Conservation (phyloP, 768 basidiomycete species). For the Pleurotus djamor region DNA sequence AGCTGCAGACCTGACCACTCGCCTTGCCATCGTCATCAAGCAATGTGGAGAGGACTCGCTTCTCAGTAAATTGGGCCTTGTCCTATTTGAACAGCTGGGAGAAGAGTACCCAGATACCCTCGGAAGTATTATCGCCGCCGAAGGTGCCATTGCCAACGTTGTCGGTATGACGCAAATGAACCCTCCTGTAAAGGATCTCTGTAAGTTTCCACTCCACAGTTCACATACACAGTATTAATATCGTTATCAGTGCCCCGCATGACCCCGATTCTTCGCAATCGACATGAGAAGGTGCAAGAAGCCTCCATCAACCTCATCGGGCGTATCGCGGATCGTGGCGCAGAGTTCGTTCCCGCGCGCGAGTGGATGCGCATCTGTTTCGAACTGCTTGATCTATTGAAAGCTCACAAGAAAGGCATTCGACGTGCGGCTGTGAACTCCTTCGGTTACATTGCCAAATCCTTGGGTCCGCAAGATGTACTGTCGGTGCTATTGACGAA, state of each 20-base stretch:
- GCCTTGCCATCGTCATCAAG: conserved; percentile 96
- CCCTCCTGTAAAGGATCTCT: conserved; percentile 96
- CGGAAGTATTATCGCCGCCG: conserved; percentile 98
- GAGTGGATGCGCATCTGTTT: conserved; percentile 99
- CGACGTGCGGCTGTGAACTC: conserved; percentile 99
- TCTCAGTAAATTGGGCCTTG: conserved; percentile 92
- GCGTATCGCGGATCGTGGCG: conserved; percentile 99
- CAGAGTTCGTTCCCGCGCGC: conserved; percentile 96
- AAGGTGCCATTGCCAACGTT: conserved; percentile 98
- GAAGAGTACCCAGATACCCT: conserved; percentile 99
- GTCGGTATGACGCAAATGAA: conserved; percentile 99
- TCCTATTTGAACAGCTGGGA: conserved; percentile 97
- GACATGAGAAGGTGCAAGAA: conserved; percentile 99
- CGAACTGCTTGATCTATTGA: conserved; percentile 93
- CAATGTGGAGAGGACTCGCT: conserved; percentile 97
- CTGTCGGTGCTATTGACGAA: conserved; percentile 95
- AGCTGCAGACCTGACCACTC: conserved; percentile 97
- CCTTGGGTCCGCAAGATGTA: conserved; percentile 98
- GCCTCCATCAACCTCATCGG: conserved; percentile 99
- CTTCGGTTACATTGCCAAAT: conserved; percentile 99
- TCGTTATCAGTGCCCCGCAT: conserved; percentile 85
- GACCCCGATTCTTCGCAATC: conserved; percentile 99
- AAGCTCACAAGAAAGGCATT: conserved; percentile 99
- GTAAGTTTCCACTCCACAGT: conserved; percentile 51
- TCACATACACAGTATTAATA: neutral